These are phyloP conservation scores for Lasiodiplodia sp. DNA, from an alignment of 2,329 filamentous ascomycete genomes.

Conservation along the genomic window DNA sequence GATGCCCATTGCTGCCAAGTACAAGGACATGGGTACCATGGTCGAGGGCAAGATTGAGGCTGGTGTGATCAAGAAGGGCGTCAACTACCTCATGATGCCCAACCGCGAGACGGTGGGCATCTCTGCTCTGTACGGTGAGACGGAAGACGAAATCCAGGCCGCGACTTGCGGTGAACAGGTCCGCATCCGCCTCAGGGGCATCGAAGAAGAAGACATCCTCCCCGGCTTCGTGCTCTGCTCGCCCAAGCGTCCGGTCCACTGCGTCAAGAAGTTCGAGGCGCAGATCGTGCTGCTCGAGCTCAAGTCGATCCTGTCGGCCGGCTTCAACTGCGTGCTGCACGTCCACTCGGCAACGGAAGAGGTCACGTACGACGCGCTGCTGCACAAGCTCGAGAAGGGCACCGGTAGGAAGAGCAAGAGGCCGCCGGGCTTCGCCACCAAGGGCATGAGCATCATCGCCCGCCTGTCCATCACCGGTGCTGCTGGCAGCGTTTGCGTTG, in stretches of 20 bases:
- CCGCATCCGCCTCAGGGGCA: constrained; percentile 86
- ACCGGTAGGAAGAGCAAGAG: constrained; percentile 93
- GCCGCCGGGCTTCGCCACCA: constrained; percentile 87
- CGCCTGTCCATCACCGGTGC: constrained; percentile 86
- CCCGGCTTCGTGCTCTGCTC: constrained; percentile 97
- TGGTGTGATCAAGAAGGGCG: constrained; percentile 89
- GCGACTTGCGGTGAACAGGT: constrained; percentile 95
- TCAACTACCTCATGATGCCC: constrained; percentile 91
- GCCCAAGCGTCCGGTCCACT: constrained; percentile 91
- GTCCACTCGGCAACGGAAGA: constrained; percentile 98
- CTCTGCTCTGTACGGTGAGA: constrained; percentile 89
- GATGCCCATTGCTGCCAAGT: constrained; percentile 98
- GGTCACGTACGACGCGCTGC: constrained; percentile 84
- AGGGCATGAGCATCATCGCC: constrained; percentile 86
- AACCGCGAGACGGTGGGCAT: constrained; percentile 84
- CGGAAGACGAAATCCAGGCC: constrained; percentile 84
- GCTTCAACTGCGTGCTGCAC: constrained; percentile 97
- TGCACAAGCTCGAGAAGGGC: constrained; percentile 96
- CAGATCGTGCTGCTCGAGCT: constrained; percentile 95
- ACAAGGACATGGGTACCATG: constrained; percentile 96
- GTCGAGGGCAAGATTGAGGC: constrained; percentile 97
- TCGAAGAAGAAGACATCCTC: constrained; percentile 96
- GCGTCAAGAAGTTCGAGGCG: constrained; percentile 87
- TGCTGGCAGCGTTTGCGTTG: constrained; percentile 87
- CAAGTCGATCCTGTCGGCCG: constrained; percentile 90